Evolutionary conservation across 2,329 filamentous ascomycete species (phyloP).

Genomic region (Aphanoascus verrucosus): DNA sequence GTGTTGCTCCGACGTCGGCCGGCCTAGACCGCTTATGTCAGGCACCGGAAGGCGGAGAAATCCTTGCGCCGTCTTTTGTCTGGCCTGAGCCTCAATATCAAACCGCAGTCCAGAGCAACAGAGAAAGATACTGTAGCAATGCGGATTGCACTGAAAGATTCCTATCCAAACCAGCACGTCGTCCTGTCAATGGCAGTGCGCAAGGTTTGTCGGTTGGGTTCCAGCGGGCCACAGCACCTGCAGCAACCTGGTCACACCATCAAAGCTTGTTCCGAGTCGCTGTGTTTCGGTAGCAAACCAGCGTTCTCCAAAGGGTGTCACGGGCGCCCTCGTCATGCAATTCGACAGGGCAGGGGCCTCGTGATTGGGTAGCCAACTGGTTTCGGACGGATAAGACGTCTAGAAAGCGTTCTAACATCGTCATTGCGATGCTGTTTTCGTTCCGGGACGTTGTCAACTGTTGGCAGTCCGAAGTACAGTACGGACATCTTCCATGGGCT

Average conservation of each 20-base stretch:
- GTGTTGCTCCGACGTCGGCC: background rate
- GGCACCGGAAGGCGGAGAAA: background rate
- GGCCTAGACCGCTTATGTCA: background rate
- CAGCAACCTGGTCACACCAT: conserved; percentile 3
- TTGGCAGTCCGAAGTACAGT: too few species aligned
- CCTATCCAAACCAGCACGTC: background rate
- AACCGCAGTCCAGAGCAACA: background rate
- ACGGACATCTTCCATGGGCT: too few species aligned
- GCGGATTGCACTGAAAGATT: too few species aligned
- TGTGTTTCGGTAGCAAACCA: conserved; percentile 1
- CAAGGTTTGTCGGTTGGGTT: background rate
- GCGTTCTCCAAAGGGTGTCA: background rate
- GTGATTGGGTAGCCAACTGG: background rate
- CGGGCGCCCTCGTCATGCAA: background rate
- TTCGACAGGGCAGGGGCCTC: background rate
- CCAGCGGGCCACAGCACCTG: background rate
- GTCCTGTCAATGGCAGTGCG: background rate
- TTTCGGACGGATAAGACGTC: too few species aligned
- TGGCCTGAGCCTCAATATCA: background rate
- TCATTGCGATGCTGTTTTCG: too few species aligned
- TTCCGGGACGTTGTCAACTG: too few species aligned
- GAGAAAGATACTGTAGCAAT: too few species aligned
- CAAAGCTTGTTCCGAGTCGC: conserved; percentile 1
- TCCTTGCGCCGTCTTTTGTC: background rate
- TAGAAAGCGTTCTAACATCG: too few species aligned